phyloP scores from a whole-genome alignment of 805 yeast genomes.

The Priceomyces medius region DNA sequence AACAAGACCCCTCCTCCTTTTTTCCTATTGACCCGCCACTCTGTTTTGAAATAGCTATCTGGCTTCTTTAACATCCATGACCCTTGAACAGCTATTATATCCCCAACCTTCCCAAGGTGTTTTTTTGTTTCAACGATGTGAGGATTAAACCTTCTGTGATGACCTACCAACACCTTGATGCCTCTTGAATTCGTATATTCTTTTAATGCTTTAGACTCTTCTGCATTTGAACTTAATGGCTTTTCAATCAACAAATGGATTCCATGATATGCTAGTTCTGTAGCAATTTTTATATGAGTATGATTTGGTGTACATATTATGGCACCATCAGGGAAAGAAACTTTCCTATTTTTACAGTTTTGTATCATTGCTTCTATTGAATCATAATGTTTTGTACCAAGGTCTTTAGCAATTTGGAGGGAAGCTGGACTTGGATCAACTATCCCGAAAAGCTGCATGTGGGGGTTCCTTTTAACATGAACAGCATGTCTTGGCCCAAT shows the following conservation, averaged over 20 bases:
- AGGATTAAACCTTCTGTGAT: constrained; percentile 42
- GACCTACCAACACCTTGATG: constrained; percentile 37
- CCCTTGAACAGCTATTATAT: constrained; percentile 37
- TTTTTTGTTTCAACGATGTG: constrained; percentile 34
- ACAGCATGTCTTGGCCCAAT: constrained; percentile 43
- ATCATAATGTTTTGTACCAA: constrained; percentile 21
- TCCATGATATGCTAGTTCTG: constrained; percentile 31
- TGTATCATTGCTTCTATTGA: constrained; percentile 24
- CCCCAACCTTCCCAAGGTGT: constrained; percentile 27
- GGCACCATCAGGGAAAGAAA: constrained; percentile 35
- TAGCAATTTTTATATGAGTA: constrained; percentile 32
- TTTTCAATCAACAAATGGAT: constrained; percentile 38
- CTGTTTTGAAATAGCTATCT: constrained; percentile 31
- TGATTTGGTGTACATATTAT: constrained; percentile 41
- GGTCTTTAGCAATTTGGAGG: constrained; percentile 21
- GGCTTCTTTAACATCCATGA: constrained; percentile 38
- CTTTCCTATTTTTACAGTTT: constrained; percentile 14
- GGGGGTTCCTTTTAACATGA: constrained; percentile 24
- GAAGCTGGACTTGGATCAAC: constrained; percentile 35
- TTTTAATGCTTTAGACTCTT: constrained; percentile 30
- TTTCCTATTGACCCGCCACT: constrained; percentile 30
- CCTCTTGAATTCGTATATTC: constrained; percentile 19
- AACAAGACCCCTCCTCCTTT: constrained; percentile 38
- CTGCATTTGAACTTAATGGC: constrained; percentile 32
- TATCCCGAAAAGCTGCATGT: constrained; percentile 29